Evolutionary conservation across 371 early-diverging fungal genomes (phyloP), one percentile per base, ranked within the genome.

Genomic region (Lichtheimia corymbifera): DNA sequence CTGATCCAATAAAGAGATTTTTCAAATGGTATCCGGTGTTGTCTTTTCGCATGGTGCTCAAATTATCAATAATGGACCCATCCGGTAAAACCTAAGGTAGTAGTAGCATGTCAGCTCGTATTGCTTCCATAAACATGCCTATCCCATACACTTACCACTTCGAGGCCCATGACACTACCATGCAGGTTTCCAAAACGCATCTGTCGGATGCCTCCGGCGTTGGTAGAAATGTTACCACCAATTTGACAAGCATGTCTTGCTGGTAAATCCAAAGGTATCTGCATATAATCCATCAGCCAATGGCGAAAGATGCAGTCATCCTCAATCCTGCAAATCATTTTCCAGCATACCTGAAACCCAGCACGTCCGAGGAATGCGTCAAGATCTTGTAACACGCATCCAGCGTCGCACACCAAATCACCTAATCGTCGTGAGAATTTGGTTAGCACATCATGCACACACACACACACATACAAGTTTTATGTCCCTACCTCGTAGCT

Each of bases 141-240:
- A 44, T 42, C 14, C n/a, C n/a, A 41, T 3, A 5, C 12, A 59
- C 67, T 44, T 74, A 80, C 91, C 28, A 80, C 91, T 79, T 94
- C 92, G 44, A 92, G 71, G 4, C 93, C 93, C 50, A 97, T 79
- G 3, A 96, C 95, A 25, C 87, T 90, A 17, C 97, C 96, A 65
- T 95, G 96, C 22, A 97, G 75, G 13, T 88, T 88, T 41, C 98
- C 98, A 73, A 95, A 97, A 11, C 94, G 85, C 70, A 98, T 79
- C 30, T 93, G 80, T 18, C 97, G 80, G 51, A 98, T 80, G 1
- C 98, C 98, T 22, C 98, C 98, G 0, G 98, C 98, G 70, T 98
- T 97, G 3, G 97, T 95, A 7, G 96, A 88, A 2, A 97, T 90
- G 65, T 97, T 98, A 15, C 98, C 98, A 49, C 98, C 98, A 56